phyloP scores from a whole-genome alignment of 2,329 filamentous ascomycete genomes.

The Paramyrothecium roridum region DNA sequence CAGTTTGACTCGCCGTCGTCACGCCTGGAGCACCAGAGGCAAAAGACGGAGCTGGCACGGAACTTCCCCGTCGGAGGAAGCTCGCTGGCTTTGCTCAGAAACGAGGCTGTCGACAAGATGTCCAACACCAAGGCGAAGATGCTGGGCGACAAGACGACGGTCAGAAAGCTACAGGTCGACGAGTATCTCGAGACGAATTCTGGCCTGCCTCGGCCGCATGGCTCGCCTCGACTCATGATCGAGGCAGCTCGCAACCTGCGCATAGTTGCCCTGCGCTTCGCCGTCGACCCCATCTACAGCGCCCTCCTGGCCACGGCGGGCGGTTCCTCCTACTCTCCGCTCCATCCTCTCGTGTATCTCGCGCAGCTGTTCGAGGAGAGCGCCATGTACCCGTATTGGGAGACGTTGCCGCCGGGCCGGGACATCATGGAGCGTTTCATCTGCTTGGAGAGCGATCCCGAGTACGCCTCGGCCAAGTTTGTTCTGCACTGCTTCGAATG shows the following conservation, averaged over 20 bases:
- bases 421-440: conserved; percentile 1
- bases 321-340: background rate
- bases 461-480: conserved; percentile 1
- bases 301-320: conserved; percentile 1
- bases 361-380: conserved; percentile 1
- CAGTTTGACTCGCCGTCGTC: conserved; percentile 1
- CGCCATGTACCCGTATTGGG: conserved; percentile 1
- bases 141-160: background rate
- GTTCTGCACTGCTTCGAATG: conserved; percentile 2
- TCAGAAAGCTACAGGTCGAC: background rate
- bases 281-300: conserved; percentile 1
- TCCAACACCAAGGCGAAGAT: background rate
- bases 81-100: background rate
- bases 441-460: background rate
- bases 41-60: background rate
- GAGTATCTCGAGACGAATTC: background rate
- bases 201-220: background rate
- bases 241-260: background rate
- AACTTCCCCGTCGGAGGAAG: background rate
- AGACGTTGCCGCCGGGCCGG: background rate
- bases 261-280: background rate
- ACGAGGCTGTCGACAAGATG: background rate
- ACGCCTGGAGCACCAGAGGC: background rate
- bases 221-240: background rate
- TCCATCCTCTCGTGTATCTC: conserved; percentile 1